These are phyloP conservation scores for Hypoxylon intermedium DNA, from an alignment of 495 filamentous ascomycete species.

Conservation along the genomic window DNA sequence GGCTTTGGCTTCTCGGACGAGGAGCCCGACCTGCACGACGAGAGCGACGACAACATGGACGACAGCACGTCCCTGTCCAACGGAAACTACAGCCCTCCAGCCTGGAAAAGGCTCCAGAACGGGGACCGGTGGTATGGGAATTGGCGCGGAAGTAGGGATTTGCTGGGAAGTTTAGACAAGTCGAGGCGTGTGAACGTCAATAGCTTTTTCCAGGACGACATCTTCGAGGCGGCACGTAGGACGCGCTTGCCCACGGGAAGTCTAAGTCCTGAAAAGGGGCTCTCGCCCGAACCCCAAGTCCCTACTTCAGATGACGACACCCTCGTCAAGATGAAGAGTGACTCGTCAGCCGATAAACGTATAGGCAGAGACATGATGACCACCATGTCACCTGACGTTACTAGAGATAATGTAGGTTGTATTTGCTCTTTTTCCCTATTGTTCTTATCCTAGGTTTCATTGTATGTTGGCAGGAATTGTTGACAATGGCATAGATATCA, in stretches of 20 bases:
- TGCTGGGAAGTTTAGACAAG: conserved; percentile 40
- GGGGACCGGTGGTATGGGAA: conserved; percentile 63
- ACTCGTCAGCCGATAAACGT: conserved; percentile 10
- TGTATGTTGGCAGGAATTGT: conserved; percentile 12
- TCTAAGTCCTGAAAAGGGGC: conserved; percentile 58
- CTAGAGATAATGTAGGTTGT: conserved; percentile 48
- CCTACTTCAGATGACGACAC: conserved; percentile 41
- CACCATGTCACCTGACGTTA: conserved; percentile 28
- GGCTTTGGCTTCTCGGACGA: conserved; percentile 68
- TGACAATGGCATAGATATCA: conserved; percentile 68
- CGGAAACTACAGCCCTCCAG: conserved; percentile 64
- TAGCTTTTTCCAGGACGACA: conserved; percentile 41
- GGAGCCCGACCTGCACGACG: conserved; percentile 60
- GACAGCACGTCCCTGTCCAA: conserved; percentile 43
- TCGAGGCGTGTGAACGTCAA: conserved; percentile 42
- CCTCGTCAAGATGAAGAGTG: conserved; percentile 45
- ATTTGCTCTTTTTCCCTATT: neutral
- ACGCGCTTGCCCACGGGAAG: conserved; percentile 61
- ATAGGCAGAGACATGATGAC: conserved; percentile 36
- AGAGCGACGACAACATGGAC: conserved; percentile 55
- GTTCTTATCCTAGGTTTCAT: neutral
- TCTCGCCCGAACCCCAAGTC: conserved; percentile 55
- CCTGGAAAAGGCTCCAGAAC: conserved; percentile 61
- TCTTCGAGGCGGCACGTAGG: conserved; percentile 57
- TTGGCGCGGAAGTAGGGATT: conserved; percentile 54